Evolutionary conservation across 148 eudicot genomes (phyloP), one percentile per base, ranked within the genome.

Genomic region (Selenicereus undatus): DNA sequence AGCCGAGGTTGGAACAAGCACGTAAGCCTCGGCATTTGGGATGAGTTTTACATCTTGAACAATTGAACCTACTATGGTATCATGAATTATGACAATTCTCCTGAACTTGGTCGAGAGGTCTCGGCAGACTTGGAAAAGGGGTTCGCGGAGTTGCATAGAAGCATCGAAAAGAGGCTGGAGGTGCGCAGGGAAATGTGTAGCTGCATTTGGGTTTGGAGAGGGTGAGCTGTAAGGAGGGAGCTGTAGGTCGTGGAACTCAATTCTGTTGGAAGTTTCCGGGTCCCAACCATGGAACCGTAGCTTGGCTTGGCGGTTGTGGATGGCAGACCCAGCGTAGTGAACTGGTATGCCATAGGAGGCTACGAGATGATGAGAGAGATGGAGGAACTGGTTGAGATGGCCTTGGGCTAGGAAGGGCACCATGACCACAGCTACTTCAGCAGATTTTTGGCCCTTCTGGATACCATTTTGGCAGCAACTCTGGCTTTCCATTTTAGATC

Each of bases 341-440:
- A 84, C 83, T 0, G 83, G 75, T n/a, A 84, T 73, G 21, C 42
- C 58, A 22, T 72, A 73, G 74, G 86, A 77, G 76, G 81, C 79
- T 17, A 84, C 12, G 45, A 77, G 71, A 22, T 78, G 79, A 32
- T 81, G 79, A 32, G 86, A 77, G 65, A 84, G 84, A 20, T 84
- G 84, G 9, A 84, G 81, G 42, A 84, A 75, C 58, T 82, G 83
- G 26, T 84, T 81, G 18, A 81, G 81, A 69, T 84, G 86, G 76
- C 86, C 69, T 84, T 84, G 84, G 14, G 80, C 84, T 3, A 76
- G 83, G 42, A 81, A 54, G 24, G 86, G 84, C 13, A 84, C 65
- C 81, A 84, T 84, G 8, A 84, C 66, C 17, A 84, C 84, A 65
- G 81, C 83, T 56, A 84, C 80, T 77, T 84, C 30, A 76, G 76